Percentiles rank a stretch among this genome's conserved stretches.
phyloP scores from a whole-genome alignment of 2,329 filamentous ascomycete species.

The Alternaria incomplexa region DNA sequence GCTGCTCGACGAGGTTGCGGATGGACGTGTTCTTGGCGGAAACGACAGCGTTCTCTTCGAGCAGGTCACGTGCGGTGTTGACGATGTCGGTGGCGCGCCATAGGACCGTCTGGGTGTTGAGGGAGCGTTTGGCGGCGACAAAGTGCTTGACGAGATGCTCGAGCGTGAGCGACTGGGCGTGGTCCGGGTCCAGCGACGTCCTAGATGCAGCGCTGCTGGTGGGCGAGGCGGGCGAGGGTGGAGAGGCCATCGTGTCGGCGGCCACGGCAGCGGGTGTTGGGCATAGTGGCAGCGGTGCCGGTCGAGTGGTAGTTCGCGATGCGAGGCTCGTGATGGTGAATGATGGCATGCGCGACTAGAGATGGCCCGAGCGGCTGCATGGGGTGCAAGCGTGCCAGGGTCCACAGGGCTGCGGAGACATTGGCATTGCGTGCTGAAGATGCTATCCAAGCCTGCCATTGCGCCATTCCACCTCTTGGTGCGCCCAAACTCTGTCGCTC shows the following conservation, averaged over 20 bases:
- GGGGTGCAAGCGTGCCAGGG: not conserved
- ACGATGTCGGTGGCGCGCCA: constrained; percentile 88
- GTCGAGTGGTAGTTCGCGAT: not conserved
- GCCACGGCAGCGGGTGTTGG: not conserved
- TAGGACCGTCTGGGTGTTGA: constrained; percentile 82
- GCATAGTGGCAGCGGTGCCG: not conserved
- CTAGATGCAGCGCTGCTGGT: constrained; percentile 44
- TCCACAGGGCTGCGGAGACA: not conserved
- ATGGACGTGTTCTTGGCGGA: constrained; percentile 58
- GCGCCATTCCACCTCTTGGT: constrained; percentile 15
- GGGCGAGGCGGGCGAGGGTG: constrained; percentile 50
- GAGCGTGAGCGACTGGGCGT: constrained; percentile 57
- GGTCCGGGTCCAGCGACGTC: constrained; percentile 26
- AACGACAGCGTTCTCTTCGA: constrained; percentile 80
- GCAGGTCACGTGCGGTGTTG: constrained; percentile 72
- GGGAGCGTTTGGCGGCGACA: constrained; percentile 83
- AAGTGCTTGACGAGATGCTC: constrained; percentile 84
- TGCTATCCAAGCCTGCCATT: constrained; percentile 15
- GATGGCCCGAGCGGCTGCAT: not conserved
- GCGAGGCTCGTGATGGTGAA: not conserved
- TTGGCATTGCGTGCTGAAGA: constrained; percentile 21
- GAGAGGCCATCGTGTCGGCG: constrained; percentile 42
- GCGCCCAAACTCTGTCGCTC: not conserved
- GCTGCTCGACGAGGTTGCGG: constrained; percentile 51
- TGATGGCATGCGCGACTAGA: not conserved